Percentiles rank a stretch among this genome's conserved stretches.
These are phyloP conservation scores for Cucurbita ficifolia DNA, from an alignment of 306 rosid species.

Conservation along the genomic window DNA sequence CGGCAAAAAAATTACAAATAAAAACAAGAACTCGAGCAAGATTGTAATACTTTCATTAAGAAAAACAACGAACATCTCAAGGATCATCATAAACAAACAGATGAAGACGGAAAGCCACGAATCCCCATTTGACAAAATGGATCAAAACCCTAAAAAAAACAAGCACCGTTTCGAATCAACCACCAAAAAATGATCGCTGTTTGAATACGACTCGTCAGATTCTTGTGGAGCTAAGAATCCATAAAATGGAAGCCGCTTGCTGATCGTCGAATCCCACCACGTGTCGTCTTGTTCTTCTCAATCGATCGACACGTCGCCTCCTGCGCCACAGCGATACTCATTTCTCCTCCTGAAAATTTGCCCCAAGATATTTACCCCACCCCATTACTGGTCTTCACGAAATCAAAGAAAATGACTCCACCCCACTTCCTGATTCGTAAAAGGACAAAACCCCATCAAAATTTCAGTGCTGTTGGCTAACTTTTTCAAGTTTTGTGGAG, in stretches of 20 bases:
- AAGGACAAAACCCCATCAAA: not conserved
- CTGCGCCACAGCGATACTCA: not conserved
- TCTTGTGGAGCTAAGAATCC: not conserved
- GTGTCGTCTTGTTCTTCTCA: not conserved
- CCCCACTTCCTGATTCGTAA: not conserved
- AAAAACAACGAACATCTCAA: too few relatives aligned
- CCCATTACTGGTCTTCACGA: not conserved
- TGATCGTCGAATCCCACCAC: not conserved
- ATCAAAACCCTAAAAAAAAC: not conserved
- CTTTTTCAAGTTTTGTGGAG: not conserved
- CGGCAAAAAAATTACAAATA: too few relatives aligned
- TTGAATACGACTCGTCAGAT: not conserved
- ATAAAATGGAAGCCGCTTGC: slow-evolving; percentile 4
- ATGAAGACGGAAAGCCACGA: not conserved
- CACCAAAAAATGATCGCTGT: not conserved
- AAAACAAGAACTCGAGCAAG: too few relatives aligned
- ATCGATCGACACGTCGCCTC: not conserved
- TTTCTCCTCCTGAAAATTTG: not conserved
- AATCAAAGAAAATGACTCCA: not conserved
- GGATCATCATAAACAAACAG: too few relatives aligned
- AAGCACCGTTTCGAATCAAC: not conserved
- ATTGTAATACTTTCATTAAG: too few relatives aligned
- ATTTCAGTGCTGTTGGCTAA: not conserved
- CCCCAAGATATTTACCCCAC: not conserved
- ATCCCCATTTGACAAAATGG: not conserved